Evolutionary conservation across 1,284 basidiomycete genomes (phyloP), one percentile per base, ranked within the genome.

Genomic region (Rhizopogon parksii): DNA sequence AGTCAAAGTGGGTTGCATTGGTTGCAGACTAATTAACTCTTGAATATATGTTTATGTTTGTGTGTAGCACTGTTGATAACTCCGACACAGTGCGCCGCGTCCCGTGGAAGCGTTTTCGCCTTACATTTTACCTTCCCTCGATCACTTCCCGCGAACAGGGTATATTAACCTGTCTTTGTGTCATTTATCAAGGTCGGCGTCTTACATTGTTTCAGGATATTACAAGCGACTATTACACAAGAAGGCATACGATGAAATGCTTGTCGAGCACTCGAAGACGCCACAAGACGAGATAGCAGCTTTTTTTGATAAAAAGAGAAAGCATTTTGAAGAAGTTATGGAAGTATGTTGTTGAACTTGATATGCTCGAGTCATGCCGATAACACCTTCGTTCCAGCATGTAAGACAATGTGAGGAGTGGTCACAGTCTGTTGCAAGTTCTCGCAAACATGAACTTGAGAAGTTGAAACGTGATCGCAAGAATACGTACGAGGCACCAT

Each of bases 1-100:
- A 48, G 47, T 49, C 11, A 21, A 19, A 48, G 47, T 49, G 27
- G 46, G 42, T 48, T 30, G 47, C n/a, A 6, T 43, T 43, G 4
- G 7, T 19, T n/a, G 14, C 30, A 43, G 15, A n/a, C 42, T 32
- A 3, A 4, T 32, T 17, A 19, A 32, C 17, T 17, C 27, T 43
- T 32, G 7, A 19, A 8, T 32, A 32, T 21, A 43, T 17, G 12
- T 12, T 32, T 9, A 43, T 17, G 12, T 12, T 32, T 9, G 7
- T 4, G 4, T 8, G 17, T n/a, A 43, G 42, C 17, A 32, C 42
- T 19, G 11, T 43, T n/a, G 15, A 43, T 43, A 17, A 17, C 4
- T 43, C 1, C 11, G 30, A 12, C 30, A 2, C 12, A 14, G 6
- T 2, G 6, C 3, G 1, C 15, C 11, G 27, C 40, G 8, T 32